Percentiles rank a stretch among this genome's conserved stretches.
phyloP scores from a whole-genome alignment of 257 asterid species.

The Nicotiana paniculata region DNA sequence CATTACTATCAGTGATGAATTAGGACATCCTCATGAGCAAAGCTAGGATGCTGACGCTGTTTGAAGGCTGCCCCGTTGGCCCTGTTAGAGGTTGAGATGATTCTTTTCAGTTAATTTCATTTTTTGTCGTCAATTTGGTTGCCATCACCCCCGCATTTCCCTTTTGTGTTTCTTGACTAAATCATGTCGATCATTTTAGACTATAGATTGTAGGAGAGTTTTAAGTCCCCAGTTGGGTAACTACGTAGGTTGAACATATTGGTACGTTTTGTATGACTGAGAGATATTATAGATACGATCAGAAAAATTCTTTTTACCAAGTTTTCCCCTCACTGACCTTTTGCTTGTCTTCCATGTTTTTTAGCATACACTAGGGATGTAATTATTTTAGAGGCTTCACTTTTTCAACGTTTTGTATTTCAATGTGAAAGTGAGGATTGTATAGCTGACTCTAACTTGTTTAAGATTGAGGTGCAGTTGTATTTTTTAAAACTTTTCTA shows the following conservation, averaged over 20 bases:
- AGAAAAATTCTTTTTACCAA: conserved; percentile 3
- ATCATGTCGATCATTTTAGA: conserved; percentile 10
- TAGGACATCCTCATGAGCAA: conserved; percentile 18
- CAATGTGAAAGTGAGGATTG: too few species aligned
- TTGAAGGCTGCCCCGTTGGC: conserved; percentile 24
- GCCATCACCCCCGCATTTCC: conserved; percentile 16
- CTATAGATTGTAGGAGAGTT: conserved; percentile 13
- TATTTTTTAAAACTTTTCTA: background rate
- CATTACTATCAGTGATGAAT: conserved; percentile 4
- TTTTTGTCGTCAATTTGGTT: conserved; percentile 12
- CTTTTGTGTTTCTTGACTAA: background rate
- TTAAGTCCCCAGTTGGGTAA: background rate
- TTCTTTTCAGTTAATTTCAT: conserved; percentile 28
- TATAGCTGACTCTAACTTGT: too few species aligned
- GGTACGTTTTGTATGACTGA: background rate
- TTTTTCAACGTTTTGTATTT: background rate
- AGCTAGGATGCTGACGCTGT: conserved; percentile 18
- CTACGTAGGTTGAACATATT: background rate
- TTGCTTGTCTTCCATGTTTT: background rate
- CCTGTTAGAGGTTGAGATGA: conserved; percentile 30
- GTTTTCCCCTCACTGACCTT: background rate
- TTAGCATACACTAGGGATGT: background rate
- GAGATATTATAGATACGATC: conserved; percentile 3
- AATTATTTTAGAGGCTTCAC: background rate
- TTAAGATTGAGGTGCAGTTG: too few species aligned